Base-by-base conservation (phyloP, 2,329 filamentous ascomycete genomes). In the Hypoxylon sp. region DNA sequence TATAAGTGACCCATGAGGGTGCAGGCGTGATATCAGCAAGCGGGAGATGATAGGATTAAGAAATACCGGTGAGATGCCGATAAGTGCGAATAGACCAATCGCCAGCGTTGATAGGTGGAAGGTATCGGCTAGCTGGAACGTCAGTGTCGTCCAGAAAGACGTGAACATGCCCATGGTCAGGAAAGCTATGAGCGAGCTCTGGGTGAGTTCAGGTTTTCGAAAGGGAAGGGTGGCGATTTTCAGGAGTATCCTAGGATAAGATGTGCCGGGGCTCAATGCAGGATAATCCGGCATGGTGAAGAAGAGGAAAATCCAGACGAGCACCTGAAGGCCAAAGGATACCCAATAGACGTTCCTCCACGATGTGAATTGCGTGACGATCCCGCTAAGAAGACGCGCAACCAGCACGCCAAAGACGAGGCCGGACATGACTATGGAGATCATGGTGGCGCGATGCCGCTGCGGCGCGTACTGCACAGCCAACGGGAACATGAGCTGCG, bases 321-420 rank as follows among this genome's bases (percentile, higher is more conserved):
- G 73, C 71, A 87, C 89, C 77, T 96, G 92, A 0, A 92, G 80
- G 0, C 83, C 91, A 4, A 94, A 85, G 0, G 90, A 85, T 64
- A 94, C 81, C 91, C 91, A 95, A 80, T 93, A 96, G 6, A 95
- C 88, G 62, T 86, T 87, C 22, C 92, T 84, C 93, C 93, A 96
- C 67, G 84, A 83, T 0, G 88, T 89, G 73, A 87, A 93, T 71
- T 93, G 87, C 0, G 91, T 87, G 26, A 95, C 83, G 24, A 93
- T 87, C 1, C 93, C 92, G 0, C 91, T 90, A 0, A 96, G 83
- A 0, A 95, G 81, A 1, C 93, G 88, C 0, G 92, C 93, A 56
- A 94, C 81, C 1, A 96, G 83, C 67, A 96, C 87, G 14, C 92
- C 92, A 1, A 94, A 84, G 44, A 93, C 85, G 1, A 95, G 80